phyloP scores from a whole-genome alignment of 768 basidiomycete genomes.

The Leccinum boreale region DNA sequence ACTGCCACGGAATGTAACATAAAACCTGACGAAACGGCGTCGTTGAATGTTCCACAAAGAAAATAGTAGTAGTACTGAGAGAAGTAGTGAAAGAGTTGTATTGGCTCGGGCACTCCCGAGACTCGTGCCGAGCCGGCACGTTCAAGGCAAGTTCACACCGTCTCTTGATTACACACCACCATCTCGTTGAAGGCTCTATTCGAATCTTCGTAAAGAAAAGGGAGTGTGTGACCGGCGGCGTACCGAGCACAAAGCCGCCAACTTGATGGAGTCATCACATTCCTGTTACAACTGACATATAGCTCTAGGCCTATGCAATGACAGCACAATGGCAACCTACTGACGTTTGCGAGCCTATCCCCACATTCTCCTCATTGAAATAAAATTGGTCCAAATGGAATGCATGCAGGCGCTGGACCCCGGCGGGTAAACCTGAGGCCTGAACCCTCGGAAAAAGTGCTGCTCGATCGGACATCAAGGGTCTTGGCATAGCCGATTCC shows the following conservation, averaged over 20 bases:
- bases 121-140: background rate
- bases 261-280: background rate
- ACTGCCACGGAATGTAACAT: constrained; percentile 39
- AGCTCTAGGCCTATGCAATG: too few species aligned
- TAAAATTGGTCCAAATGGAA: background rate
- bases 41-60: constrained; percentile 3
- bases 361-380: too few species aligned
- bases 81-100: too few species aligned
- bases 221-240: background rate
- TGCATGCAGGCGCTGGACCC: background rate
- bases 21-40: constrained; percentile 21
- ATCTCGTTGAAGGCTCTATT: background rate
- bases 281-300: constrained; percentile 10
- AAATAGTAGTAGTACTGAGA: too few species aligned
- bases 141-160: background rate
- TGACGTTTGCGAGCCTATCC: too few species aligned
- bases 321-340: too few species aligned
- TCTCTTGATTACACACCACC: background rate
- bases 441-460: background rate
- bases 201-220: background rate
- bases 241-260: background rate
- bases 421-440: background rate
- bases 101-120: background rate
- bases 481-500: background rate
- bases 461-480: background rate